A percentile compares a stretch with the other conserved stretches of the same genome.
Conservation (phyloP, 345 rosid genomes). For the Citrus sp. region DNA sequence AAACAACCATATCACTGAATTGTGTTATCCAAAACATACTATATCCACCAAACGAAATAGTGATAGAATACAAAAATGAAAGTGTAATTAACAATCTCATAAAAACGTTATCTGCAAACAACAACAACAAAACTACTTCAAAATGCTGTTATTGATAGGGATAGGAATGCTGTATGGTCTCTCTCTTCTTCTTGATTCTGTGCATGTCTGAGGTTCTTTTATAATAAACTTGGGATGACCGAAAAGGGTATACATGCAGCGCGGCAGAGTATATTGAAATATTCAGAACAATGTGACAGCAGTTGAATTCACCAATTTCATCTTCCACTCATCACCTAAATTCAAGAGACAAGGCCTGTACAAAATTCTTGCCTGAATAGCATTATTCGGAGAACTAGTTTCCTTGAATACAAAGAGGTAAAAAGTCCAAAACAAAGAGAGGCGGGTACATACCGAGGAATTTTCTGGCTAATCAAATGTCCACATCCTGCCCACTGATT, state of each 20-base stretch:
- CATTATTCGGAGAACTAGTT: not conserved
- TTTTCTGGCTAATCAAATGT: slow-evolving; percentile 12
- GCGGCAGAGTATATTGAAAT: not conserved
- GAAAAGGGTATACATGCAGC: not conserved
- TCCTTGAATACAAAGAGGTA: not conserved
- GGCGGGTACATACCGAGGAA: slow-evolving; percentile 12
- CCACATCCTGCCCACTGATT: slow-evolving; percentile 8
- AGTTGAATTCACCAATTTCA: not conserved
- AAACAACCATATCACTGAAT: not conserved
- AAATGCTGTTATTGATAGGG: not conserved
- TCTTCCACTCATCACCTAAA: not conserved
- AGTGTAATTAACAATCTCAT: not conserved
- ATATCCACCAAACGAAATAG: not conserved
- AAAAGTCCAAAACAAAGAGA: not conserved
- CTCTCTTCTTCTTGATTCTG: not conserved
- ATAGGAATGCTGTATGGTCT: not conserved
- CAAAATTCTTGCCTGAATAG: not conserved
- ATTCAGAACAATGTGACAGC: not conserved
- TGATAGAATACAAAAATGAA: not conserved
- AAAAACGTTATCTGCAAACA: not conserved
- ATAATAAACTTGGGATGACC: not conserved
- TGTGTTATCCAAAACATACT: not conserved
- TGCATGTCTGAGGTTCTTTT: not conserved
- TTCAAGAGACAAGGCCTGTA: slow-evolving; percentile 2
- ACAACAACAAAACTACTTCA: not conserved